phyloP scores from a whole-genome alignment of 345 rosid genomes.

The Pistacia atlantica region DNA sequence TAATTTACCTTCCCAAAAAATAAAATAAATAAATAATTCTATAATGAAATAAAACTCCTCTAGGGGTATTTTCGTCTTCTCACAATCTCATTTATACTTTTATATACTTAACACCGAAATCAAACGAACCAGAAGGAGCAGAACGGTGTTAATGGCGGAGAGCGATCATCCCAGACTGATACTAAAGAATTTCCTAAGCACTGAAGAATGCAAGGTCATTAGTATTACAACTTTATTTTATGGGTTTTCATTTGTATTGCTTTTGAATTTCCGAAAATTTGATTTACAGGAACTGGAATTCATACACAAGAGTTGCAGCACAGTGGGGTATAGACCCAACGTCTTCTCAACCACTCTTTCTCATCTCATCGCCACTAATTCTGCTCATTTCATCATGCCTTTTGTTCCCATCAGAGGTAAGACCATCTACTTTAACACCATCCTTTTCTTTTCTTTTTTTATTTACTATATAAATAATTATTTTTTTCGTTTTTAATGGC shows the following conservation, averaged over 20 bases:
- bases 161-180: constrained; percentile 42
- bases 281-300: constrained; percentile 65
- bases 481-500: constrained; percentile 18
- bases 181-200: constrained; percentile 48
- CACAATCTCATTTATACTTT: too few species aligned
- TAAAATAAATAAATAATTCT: too few species aligned
- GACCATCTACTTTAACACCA: neutral
- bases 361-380: constrained; percentile 85
- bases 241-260: neutral
- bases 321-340: constrained; percentile 83
- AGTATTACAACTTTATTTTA: too few species aligned
- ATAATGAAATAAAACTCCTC: too few species aligned
- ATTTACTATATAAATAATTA: neutral
- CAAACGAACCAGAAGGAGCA: too few species aligned
- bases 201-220: constrained; percentile 65
- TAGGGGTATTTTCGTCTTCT: too few species aligned
- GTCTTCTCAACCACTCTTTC: constrained; percentile 94
- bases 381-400: constrained; percentile 68
- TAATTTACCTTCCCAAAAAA: too few species aligned
- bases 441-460: neutral
- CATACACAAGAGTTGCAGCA: constrained; percentile 80
- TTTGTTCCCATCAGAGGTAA: constrained; percentile 77
- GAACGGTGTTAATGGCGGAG: constrained; percentile 16
- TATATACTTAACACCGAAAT: too few species aligned
- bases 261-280: neutral